Evolutionary conservation across 768 basidiomycete species (phyloP), one percentile per base, ranked within the genome.

Genomic region (Lactarius vividus): DNA sequence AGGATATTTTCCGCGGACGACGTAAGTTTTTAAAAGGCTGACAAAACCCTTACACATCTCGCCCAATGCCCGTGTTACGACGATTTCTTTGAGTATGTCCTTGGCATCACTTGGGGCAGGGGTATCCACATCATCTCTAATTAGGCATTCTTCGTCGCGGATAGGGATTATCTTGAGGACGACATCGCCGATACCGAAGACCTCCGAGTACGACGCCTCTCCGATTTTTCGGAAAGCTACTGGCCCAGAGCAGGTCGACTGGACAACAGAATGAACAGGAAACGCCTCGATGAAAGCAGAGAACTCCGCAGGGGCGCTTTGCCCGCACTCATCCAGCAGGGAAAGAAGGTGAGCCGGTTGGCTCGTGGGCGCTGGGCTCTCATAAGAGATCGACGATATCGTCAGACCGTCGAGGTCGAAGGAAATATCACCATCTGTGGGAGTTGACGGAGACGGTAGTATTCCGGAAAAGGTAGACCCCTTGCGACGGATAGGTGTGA

Each of bases 131-230:
- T 81, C 79, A 31, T 33, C 26, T 49, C 60, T 15, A 64, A 64
- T 54, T 58, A 61, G 65, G 46, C 67, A 64, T 61, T 66, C 78
- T 71, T 88, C 86, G 67, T 84, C 80, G 58, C 85, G 81, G 42
- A 95, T 76, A 7, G 94, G 94, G 42, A 96, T 87, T 54, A 97
- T 83, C 79, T 96, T 96, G 69, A 96, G 81, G n/a, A 96, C 94
- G 39, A 96, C 85, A 69, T 91, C 85, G 3, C 89, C 89, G 59
- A 95, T 88, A 9, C 90, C 90, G 75, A 93, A 99, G 33, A 99
- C 97, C 73, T 99, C 97, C 0, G 94, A 96, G 76, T 91, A 99
- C 57, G 91, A 93, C 8, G 97, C 97, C 78, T 99, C 97, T 49
- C 96, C 96, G 55, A 98, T 88, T 77, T 99, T 99, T 70, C 77